Evolutionary conservation across 2,329 filamentous ascomycete genomes (phyloP).

Genomic region (Paracoccidioides brasiliensis): DNA sequence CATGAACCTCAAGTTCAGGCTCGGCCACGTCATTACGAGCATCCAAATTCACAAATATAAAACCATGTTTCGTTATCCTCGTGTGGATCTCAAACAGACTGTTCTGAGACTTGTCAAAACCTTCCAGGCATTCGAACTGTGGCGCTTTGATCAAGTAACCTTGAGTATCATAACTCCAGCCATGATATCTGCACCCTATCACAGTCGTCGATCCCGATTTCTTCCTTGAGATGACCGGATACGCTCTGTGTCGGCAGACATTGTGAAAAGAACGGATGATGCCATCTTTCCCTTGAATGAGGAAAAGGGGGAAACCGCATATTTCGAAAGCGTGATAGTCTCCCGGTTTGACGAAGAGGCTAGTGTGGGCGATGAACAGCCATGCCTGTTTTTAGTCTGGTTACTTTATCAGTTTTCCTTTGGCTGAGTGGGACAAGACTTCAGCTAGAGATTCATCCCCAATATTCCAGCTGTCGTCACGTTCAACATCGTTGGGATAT

Average conservation of each 20-base stretch:
- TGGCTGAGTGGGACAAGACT: not conserved
- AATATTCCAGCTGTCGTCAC: not conserved
- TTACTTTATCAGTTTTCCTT: not conserved
- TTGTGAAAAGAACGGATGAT: conserved; percentile 50
- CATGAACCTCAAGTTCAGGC: not conserved
- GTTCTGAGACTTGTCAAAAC: conserved; percentile 45
- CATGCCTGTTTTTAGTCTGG: conserved; percentile 17
- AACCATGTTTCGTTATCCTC: conserved; percentile 13
- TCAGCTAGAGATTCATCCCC: not conserved
- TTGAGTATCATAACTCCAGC: conserved; percentile 47
- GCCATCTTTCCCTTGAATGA: conserved; percentile 39
- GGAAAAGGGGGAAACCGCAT: conserved; percentile 44
- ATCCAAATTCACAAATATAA: conserved; percentile 20
- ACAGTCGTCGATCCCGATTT: conserved; percentile 39
- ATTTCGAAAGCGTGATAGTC: conserved; percentile 45
- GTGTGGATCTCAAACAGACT: conserved; percentile 35
- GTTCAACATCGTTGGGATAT: not conserved
- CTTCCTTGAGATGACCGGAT: conserved; percentile 40
- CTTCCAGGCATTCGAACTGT: conserved; percentile 42
- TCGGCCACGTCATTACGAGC: conserved; percentile 6
- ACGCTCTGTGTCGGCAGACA: conserved; percentile 49
- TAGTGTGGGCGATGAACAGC: conserved; percentile 26
- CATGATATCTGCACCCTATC: conserved; percentile 49
- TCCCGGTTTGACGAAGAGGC: conserved; percentile 39
- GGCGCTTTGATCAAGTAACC: conserved; percentile 49